Evolutionary conservation across 345 rosid genomes (phyloP).

Genomic region (Eucalyptus cloeziana): DNA sequence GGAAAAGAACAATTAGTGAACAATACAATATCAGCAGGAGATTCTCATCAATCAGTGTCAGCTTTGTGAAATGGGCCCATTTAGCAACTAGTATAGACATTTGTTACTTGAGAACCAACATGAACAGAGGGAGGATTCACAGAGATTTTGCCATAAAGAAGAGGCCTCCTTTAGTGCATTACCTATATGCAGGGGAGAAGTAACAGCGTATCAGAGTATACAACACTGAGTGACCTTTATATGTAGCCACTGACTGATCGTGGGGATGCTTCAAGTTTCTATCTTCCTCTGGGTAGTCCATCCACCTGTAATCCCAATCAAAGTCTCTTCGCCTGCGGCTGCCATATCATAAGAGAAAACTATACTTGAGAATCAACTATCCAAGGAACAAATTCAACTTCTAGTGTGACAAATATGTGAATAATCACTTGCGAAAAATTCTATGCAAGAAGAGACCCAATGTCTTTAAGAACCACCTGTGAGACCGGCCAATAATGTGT

Average conservation of each 20-base stretch:
- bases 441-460: neutral
- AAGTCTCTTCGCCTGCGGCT: constrained; percentile 3
- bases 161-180: neutral
- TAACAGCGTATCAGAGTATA: constrained; percentile 53
- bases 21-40: neutral
- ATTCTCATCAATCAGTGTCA: neutral
- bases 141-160: neutral
- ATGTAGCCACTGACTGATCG: constrained; percentile 54
- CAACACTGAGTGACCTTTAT: constrained; percentile 51
- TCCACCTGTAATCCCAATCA: constrained; percentile 54
- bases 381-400: neutral
- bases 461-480: neutral
- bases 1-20: neutral
- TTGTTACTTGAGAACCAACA: neutral
- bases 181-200: constrained; percentile 65
- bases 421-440: neutral
- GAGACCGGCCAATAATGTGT: neutral
- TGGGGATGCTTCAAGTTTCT: constrained; percentile 32
- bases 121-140: neutral
- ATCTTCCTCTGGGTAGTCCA: constrained; percentile 36
- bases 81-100: neutral
- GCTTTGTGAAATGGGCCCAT: neutral
- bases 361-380: neutral
- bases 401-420: neutral
- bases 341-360: neutral